Base-by-base conservation (phyloP, 2,329 filamentous ascomycete species). In the Talaromyces pinophilus region DNA sequence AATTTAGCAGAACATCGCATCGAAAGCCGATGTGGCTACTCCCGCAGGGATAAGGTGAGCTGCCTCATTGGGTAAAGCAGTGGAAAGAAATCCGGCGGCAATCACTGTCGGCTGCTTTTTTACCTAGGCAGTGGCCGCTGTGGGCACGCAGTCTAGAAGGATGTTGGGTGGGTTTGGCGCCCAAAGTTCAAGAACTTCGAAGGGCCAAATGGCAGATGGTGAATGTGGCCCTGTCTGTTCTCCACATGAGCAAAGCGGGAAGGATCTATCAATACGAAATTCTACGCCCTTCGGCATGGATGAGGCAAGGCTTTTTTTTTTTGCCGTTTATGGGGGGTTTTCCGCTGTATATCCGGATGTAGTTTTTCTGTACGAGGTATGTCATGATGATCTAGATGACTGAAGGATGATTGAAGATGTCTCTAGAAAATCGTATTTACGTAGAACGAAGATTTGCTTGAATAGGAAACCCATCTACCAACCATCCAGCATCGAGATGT, bases 21-120 rank as follows among this genome's bases (percentile, higher is more conserved):
- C 33, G 54, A 57, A 57, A 55, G 52, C 52, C 52, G 52, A n/a
- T 19, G 25, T 55, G 48, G 48, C 25, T 50, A 28, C 19, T 11
- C 5, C 10, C 8, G 13, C 10, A 30, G 11, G 22, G 15, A 15
- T 15, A 19, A 38, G 52, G 13, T 35, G 30, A 38, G 5, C 30
- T 57, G 33, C 54, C 33, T 7, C 13, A 38, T 57, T 8, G 33
- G 52, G 52, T 55, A 55, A 55, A 22, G 52, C n/a, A 35, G 17
- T 57, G 54, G 54, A 57, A 57, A 22, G 54, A 57, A 57, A 22
- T 40, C 33, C 54, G 54, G 33, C 54, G 54, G 33, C 19, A 57
- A 22, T 57, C 10, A 19, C 5, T 38, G 30, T 57, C 54, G 54
- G 54, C 19, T 57, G 30, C 28, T 6, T n/a, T 19, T 55, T 25